Evolutionary conservation across 306 rosid genomes (phyloP).

Genomic region (Neltuma alba): DNA sequence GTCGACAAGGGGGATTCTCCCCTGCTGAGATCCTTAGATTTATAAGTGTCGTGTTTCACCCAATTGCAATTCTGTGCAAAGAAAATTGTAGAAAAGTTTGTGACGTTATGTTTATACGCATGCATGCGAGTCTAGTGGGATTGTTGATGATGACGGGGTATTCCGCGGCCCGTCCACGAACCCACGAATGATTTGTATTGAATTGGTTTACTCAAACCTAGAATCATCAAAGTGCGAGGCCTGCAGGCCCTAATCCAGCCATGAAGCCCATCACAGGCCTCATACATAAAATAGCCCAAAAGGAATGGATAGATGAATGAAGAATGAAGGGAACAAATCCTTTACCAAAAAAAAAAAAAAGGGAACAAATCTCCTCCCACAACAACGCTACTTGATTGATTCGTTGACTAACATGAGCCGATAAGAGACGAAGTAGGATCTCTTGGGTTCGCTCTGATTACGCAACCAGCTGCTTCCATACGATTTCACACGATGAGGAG

Average conservation of each 20-base stretch:
- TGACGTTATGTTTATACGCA: no score
- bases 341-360: no score
- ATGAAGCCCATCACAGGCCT: neutral
- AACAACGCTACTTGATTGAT: neutral
- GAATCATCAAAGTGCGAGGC: neutral
- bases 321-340: neutral
- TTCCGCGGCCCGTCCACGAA: neutral
- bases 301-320: neutral
- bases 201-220: neutral
- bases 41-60: constrained; percentile 34
- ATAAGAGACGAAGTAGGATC: neutral
- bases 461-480: neutral
- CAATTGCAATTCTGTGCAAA: no score
- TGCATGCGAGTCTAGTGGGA: no score
- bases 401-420: neutral
- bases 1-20: constrained; percentile 77
- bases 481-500: neutral
- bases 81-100: no score
- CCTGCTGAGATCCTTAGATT: constrained; percentile 55
- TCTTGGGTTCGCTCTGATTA: neutral
- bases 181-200: neutral
- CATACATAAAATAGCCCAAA: neutral
- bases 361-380: neutral
- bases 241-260: neutral
- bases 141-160: neutral